Conservation (phyloP, 176 grass and related monocot species). For the Lolium multiflorum region DNA sequence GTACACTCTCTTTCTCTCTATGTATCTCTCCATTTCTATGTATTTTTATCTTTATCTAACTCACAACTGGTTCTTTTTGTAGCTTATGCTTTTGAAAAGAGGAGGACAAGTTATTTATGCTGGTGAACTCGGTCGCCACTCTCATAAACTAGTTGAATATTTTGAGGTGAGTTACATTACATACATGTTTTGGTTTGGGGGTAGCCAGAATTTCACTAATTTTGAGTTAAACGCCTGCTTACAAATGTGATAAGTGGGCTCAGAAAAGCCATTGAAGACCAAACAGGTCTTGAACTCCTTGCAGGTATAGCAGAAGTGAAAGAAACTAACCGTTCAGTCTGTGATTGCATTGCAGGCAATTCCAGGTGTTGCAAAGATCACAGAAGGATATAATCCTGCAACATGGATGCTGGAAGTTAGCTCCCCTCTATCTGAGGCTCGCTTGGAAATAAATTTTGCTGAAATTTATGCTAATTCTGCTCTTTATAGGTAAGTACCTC, state of each 20-base stretch:
- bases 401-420: slow-evolving; percentile 95
- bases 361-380: slow-evolving; percentile 9
- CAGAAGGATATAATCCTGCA: slow-evolving; percentile 86
- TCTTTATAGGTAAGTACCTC: slow-evolving; percentile 63
- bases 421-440: slow-evolving; percentile 60
- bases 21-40: background rate
- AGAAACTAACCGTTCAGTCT: background rate
- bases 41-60: background rate
- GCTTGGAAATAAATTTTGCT: too few relatives aligned
- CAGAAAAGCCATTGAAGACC: background rate
- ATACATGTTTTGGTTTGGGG: background rate
- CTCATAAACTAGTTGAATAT: too few relatives aligned
- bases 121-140: too few relatives aligned
- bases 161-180: background rate
- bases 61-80: background rate
- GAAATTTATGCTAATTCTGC: slow-evolving; percentile 32
- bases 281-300: background rate
- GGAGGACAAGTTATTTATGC: too few relatives aligned
- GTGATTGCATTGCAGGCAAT: slow-evolving; percentile 59
- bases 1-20: slow-evolving; percentile 43
- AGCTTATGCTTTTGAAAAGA: too few relatives aligned
- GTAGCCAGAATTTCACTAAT: background rate
- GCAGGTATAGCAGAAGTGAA: background rate
- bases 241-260: background rate
- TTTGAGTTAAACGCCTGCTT: slow-evolving; percentile 13